A percentile compares a stretch with the other conserved stretches of the same genome.
These are phyloP conservation scores for Pseudonitzschia multiseries DNA, from an alignment of 108 stramenopile genomes.

Conservation along the genomic window DNA sequence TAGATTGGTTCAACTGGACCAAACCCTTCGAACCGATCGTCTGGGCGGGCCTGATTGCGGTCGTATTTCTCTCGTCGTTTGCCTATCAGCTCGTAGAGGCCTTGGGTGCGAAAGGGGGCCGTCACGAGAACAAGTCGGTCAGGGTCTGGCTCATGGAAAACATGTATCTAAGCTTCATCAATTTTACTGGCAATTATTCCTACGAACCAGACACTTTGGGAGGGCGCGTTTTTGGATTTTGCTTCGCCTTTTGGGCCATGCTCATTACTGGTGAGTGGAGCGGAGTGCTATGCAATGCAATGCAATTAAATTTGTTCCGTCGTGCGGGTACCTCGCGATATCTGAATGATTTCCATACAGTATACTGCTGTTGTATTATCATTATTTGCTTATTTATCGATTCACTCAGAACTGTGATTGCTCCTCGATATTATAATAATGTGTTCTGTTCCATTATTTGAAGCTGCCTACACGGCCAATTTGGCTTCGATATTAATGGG, in stretches of 20 bases:
- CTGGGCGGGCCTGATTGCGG: not conserved
- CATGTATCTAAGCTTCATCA: constrained; percentile 7
- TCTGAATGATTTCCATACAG: too few relatives aligned
- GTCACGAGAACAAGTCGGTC: not conserved
- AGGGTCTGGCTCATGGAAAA: constrained; percentile 4
- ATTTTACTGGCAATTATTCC: constrained; percentile 3
- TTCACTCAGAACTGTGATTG: not conserved
- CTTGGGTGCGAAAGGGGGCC: not conserved
- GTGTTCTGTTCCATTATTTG: not conserved
- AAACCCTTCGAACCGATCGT: not conserved
- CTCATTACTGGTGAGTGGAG: not conserved
- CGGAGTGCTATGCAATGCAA: too few relatives aligned
- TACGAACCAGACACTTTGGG: constrained; percentile 4
- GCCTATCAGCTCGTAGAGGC: not conserved
- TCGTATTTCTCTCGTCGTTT: not conserved
- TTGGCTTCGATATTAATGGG: constrained; percentile 16
- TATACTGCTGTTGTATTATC: too few relatives aligned
- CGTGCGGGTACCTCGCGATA: too few relatives aligned
- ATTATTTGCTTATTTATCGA: not conserved
- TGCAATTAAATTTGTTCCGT: too few relatives aligned
- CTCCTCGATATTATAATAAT: not conserved
- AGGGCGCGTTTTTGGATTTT: not conserved
- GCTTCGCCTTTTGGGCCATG: constrained; percentile 18
- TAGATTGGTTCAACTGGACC: constrained; percentile 2
- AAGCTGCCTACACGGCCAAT: constrained; percentile 21